Conservation (phyloP, 345 rosid genomes). For the Acer yangbiense region DNA sequence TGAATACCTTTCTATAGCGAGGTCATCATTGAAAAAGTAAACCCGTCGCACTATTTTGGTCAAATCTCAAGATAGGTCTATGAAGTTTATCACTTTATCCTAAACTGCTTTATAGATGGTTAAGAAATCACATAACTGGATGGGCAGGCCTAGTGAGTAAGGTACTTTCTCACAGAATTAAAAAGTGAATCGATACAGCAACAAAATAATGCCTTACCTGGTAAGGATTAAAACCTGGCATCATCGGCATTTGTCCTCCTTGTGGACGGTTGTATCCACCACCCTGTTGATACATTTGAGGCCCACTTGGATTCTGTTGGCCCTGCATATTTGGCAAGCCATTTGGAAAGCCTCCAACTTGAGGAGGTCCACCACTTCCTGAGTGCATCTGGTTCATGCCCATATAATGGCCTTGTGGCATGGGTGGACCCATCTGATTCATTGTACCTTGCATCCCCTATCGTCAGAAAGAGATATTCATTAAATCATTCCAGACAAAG, state of each 20-base stretch:
- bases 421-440: slow-evolving; percentile 73
- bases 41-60: not conserved
- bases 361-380: slow-evolving; percentile 53
- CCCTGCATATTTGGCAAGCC: slow-evolving; percentile 81
- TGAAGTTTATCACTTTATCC: no score
- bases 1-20: no score
- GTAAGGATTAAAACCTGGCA: slow-evolving; percentile 83
- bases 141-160: not conserved
- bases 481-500: not conserved
- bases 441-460: slow-evolving; percentile 88
- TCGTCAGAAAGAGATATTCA: not conserved
- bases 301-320: slow-evolving; percentile 46
- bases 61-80: not conserved
- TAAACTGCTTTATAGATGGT: not conserved
- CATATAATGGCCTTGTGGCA: slow-evolving; percentile 86
- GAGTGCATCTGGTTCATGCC: slow-evolving; percentile 73
- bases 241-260: slow-evolving; percentile 77
- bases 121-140: not conserved
- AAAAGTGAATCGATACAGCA: not conserved
- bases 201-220: slow-evolving; percentile 48
- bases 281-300: slow-evolving; percentile 78
- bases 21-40: no score
- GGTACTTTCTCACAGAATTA: not conserved
- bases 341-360: slow-evolving; percentile 65
- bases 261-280: slow-evolving; percentile 80